Percentiles rank a stretch among this genome's conserved stretches.
Conservation (phyloP, 495 filamentous ascomycete species). For the Penicillium bovifimosum region DNA sequence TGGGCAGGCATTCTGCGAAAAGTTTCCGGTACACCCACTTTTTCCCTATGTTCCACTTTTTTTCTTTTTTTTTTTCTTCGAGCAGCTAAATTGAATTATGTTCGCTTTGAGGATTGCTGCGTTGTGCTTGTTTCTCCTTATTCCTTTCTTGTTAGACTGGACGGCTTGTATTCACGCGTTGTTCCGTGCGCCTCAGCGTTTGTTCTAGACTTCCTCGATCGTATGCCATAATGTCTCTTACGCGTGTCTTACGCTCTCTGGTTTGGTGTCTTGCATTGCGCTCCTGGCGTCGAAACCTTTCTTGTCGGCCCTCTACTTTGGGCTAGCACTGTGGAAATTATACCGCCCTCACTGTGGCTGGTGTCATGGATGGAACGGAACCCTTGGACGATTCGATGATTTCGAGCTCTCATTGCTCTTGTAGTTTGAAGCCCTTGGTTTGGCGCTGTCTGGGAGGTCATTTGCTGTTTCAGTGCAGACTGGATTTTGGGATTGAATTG, state of each 20-base stretch:
- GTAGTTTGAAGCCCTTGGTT: not conserved
- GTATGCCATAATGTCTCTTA: constrained; percentile 7
- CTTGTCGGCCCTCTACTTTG: constrained; percentile 8
- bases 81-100: constrained; percentile 43
- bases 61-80: constrained; percentile 30
- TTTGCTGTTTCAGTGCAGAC: not conserved
- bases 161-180: constrained; percentile 24
- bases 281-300: constrained; percentile 5
- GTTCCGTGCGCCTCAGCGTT: constrained; percentile 23
- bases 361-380: not conserved
- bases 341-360: not conserved
- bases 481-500: not conserved
- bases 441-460: not conserved
- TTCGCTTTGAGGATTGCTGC: constrained; percentile 34
- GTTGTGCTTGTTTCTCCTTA: constrained; percentile 26
- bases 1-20: constrained; percentile 49
- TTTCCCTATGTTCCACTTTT: constrained; percentile 30
- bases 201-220: constrained; percentile 14
- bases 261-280: constrained; percentile 15
- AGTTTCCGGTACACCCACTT: constrained; percentile 29
- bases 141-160: constrained; percentile 23
- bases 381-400: not conserved
- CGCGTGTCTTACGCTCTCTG: constrained; percentile 4
- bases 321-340: not conserved
- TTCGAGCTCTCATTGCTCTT: not conserved